These are phyloP conservation scores for Globisporangium echinulatum DNA, from an alignment of 352 stramenopile genomes.

Conservation along the genomic window DNA sequence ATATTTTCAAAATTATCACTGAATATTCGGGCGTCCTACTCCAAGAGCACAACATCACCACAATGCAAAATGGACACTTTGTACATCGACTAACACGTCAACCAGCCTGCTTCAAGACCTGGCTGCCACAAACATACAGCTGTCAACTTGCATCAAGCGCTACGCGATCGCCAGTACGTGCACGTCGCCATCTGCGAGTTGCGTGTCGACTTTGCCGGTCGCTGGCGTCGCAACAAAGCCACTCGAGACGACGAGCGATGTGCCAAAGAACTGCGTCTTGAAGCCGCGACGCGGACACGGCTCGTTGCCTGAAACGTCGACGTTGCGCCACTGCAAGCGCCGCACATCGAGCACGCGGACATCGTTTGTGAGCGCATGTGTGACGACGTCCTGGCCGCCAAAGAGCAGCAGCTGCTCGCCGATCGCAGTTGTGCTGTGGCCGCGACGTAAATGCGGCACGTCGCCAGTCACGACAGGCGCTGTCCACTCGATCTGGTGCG, in stretches of 20 bases:
- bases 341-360: conserved; percentile 36
- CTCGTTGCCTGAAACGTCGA: conserved; percentile 24
- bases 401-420: conserved; percentile 58
- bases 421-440: conserved; percentile 54
- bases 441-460: conserved; percentile 35
- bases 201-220: conserved; percentile 37
- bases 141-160: neutral
- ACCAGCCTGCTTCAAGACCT: too few species aligned
- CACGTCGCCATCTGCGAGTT: conserved; percentile 57
- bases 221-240: conserved; percentile 43
- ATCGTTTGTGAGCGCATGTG: conserved; percentile 41
- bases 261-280: conserved; percentile 78
- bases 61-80: too few species aligned
- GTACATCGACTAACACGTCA: too few species aligned
- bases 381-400: conserved; percentile 45
- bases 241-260: conserved; percentile 62
- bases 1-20: neutral
- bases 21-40: too few species aligned
- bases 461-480: conserved; percentile 24
- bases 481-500: conserved; percentile 28
- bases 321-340: conserved; percentile 22
- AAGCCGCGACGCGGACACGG: conserved; percentile 64
- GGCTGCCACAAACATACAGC: too few species aligned
- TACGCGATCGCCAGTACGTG: conserved; percentile 31
- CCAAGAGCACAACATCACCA: neutral